These are phyloP conservation scores for Fusarium transvaalense DNA, from an alignment of 2,329 filamentous ascomycete genomes.

Conservation along the genomic window DNA sequence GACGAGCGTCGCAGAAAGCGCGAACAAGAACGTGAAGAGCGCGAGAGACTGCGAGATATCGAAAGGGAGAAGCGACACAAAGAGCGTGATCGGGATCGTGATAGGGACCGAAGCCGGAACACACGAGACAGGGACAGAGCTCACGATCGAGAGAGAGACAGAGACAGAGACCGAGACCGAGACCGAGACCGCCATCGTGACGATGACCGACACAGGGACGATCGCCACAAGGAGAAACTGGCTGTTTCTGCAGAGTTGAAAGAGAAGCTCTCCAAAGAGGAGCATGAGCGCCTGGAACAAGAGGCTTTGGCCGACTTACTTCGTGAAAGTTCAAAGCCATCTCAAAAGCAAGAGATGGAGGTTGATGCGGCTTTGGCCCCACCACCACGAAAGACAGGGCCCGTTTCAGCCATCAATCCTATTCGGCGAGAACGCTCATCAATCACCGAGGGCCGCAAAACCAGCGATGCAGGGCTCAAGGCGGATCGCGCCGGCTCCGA, in stretches of 20 bases:
- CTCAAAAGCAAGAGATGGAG: conserved; percentile 66
- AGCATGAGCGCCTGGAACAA: conserved; percentile 68
- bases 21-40: conserved; percentile 68
- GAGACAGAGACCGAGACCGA: conserved; percentile 46
- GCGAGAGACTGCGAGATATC: conserved; percentile 60
- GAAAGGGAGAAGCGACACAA: conserved; percentile 58
- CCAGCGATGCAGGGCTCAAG: conserved; percentile 50
- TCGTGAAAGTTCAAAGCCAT: conserved; percentile 67
- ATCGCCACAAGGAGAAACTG: conserved; percentile 53
- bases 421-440: conserved; percentile 63
- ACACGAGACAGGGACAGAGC: conserved; percentile 49
- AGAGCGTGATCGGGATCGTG: conserved; percentile 55
- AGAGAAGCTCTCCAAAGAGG: conserved; percentile 69
- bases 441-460: conserved; percentile 57
- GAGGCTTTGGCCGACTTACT: conserved; percentile 70
- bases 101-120: conserved; percentile 52
- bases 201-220: conserved; percentile 50
- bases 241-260: conserved; percentile 61
- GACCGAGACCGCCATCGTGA: conserved; percentile 48
- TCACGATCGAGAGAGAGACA: conserved; percentile 47
- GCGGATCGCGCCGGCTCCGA: conserved; percentile 53
- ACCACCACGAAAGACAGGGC: conserved; percentile 64
- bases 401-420: conserved; percentile 70
- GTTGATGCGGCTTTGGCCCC: conserved; percentile 68
- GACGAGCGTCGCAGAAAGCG: conserved; percentile 64